Base-by-base conservation (phyloP, 2,329 filamentous ascomycete species). In the Botryotinia narcissicola region DNA sequence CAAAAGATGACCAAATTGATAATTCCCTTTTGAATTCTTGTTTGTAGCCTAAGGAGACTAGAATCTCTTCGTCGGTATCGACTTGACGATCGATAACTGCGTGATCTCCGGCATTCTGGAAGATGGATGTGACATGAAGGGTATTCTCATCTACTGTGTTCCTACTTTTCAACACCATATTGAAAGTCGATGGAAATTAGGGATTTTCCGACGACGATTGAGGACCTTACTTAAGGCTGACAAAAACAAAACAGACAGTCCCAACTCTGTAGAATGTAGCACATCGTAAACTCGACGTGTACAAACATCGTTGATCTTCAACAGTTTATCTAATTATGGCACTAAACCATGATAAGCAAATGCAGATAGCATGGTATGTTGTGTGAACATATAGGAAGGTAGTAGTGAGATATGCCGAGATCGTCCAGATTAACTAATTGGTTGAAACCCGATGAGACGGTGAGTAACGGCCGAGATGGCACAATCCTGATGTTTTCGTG, bases 1-100 rank as follows among this genome's bases (percentile, higher is more conserved):
- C 79, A 76, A 83, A 83, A 12, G 79, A 81, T 44, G 80, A 72
- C 78, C 73, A 79, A 77, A 73, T 81, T 73, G 70, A 77, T 20
- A 78, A 75, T 80, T 81, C 71, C 70, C 75, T 73, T 67, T 80
- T 80, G 75, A 81, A 80, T 73, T 80, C 80, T 66, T 80, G 79
- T 73, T 80, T 80, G 69, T 81, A 81, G 22, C 77, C 77, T 0
- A 78, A 29, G 4, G 77, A 75, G 14, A 63, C 72, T 0, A 78
- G 62, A 25, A 75, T 68, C 46, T 77, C 70, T 42, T 78, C 77
- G 29, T 78, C 77, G 12, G 60, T 66, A 29, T 73, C 64, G 6
- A 63, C 75, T 4, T 35, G 40, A 35, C 72, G 74, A 18, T 73
- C 44, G 16, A 72, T 59, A 1, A 76, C 66, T 14, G 75, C 73